These are phyloP conservation scores for Forsythia viridissima DNA, from an alignment of 257 asterid genomes.

Conservation along the genomic window DNA sequence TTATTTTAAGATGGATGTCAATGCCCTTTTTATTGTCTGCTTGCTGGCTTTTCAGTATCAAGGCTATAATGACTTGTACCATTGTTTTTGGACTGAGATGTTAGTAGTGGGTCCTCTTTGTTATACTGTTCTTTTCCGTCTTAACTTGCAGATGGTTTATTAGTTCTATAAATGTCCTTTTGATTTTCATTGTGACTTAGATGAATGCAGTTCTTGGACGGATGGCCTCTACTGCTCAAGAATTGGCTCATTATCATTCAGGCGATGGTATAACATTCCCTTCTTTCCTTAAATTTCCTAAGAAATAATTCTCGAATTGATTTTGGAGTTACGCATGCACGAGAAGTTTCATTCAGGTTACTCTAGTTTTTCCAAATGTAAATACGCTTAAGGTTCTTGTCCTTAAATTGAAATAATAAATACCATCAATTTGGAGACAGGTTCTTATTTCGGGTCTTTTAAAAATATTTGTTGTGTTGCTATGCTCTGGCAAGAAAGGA, in stretches of 20 bases:
- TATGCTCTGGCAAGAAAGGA: background rate
- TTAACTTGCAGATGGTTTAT: background rate
- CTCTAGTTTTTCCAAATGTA: background rate
- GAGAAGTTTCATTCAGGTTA: background rate
- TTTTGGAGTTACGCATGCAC: background rate
- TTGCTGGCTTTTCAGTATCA: constrained; percentile 7
- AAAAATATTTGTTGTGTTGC: background rate
- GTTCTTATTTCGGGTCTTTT: background rate
- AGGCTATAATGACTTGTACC: constrained; percentile 14
- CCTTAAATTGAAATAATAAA: background rate
- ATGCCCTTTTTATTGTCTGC: constrained; percentile 9
- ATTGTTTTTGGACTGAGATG: constrained; percentile 16
- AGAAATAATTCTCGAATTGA: background rate
- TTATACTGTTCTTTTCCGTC: constrained; percentile 11
- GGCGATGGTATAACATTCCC: constrained; percentile 74
- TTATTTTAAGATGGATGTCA: constrained; percentile 4
- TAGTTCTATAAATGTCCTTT: constrained; percentile 1
- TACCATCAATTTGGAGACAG: background rate
- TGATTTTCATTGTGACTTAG: constrained; percentile 39
- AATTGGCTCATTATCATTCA: constrained; percentile 92
- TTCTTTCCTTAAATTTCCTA: constrained; percentile 8
- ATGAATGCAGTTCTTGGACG: constrained; percentile 92
- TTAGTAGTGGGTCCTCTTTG: background rate
- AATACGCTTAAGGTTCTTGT: background rate
- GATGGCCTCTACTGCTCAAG: constrained; percentile 90